These are phyloP conservation scores for Mucor velutinosus DNA, from an alignment of 371 early-diverging fungal species.

Conservation along the genomic window DNA sequence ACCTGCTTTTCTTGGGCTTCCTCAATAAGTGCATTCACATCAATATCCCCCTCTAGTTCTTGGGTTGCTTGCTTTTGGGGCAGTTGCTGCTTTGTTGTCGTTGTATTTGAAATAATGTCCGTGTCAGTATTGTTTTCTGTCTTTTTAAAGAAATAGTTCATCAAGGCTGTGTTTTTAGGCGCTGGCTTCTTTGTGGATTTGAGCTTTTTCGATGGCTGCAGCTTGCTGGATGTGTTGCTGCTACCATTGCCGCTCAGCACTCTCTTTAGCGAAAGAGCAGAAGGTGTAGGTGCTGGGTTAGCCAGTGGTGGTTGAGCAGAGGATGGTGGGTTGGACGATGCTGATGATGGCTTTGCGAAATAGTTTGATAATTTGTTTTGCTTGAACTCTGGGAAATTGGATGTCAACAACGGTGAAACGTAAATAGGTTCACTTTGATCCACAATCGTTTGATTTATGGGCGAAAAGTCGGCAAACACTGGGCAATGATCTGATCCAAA, in stretches of 20 bases:
- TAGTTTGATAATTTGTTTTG: conserved; percentile 60
- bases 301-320: not conserved
- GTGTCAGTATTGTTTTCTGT: not conserved
- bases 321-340: not conserved
- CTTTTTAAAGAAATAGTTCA: not conserved
- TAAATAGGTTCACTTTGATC: conserved; percentile 14
- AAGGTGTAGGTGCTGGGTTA: not conserved
- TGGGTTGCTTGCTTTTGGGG: not conserved
- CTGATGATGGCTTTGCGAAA: conserved; percentile 27
- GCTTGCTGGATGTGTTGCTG: no score
- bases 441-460: not conserved
- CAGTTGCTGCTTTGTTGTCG: conserved; percentile 1
- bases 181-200: not conserved
- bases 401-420: conserved; percentile 59
- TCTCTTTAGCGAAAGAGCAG: not conserved
- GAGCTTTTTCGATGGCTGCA: not conserved
- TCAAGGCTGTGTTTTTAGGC: not conserved
- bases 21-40: not conserved
- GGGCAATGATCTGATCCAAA: conserved; percentile 94
- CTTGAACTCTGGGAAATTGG: conserved; percentile 64
- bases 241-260: no score
- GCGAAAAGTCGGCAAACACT: conserved; percentile 61
- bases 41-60: not conserved
- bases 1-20: conserved; percentile 4
- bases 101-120: not conserved